Percentiles rank a stretch among this genome's conserved stretches.
Evolutionary conservation across 2,329 filamentous ascomycete species (phyloP).

Genomic region (Dactylellina sp.): DNA sequence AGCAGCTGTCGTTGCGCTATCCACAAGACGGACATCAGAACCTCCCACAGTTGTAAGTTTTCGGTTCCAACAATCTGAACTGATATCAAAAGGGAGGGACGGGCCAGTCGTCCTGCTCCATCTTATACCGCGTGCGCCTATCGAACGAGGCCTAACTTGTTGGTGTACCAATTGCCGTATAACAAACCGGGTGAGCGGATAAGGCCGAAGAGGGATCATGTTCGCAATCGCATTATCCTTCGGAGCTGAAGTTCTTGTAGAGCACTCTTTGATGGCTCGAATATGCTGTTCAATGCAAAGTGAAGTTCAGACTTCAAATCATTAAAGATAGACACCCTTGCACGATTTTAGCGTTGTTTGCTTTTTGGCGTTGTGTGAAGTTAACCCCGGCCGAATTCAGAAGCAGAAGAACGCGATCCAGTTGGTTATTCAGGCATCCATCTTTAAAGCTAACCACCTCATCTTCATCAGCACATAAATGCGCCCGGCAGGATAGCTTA

Average conservation of each 20-base stretch:
- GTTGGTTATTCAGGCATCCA: constrained; percentile 8
- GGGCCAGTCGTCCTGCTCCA: constrained; percentile 37
- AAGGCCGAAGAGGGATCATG: constrained; percentile 33
- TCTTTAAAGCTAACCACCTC: constrained; percentile 10
- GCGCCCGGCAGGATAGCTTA: neutral
- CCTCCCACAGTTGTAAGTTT: constrained; percentile 23
- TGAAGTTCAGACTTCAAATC: no score
- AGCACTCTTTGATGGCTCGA: neutral
- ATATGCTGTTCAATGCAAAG: no score
- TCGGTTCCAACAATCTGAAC: constrained; percentile 23
- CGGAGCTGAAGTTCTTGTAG: neutral
- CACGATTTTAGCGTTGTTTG: constrained; percentile 22
- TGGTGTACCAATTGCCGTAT: constrained; percentile 29
- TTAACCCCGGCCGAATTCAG: constrained; percentile 10
- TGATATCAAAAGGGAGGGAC: constrained; percentile 19
- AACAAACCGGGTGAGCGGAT: constrained; percentile 7
- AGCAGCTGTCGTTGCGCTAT: constrained; percentile 34
- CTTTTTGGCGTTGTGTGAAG: constrained; percentile 34
- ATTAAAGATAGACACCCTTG: neutral
- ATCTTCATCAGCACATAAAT: constrained; percentile 7
- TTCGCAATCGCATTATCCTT: neutral
- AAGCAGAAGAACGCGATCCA: constrained; percentile 30
- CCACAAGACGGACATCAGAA: constrained; percentile 51
- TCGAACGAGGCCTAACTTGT: constrained; percentile 17
- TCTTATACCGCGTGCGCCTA: constrained; percentile 11